These are phyloP conservation scores for Raffaelea albimanens DNA, from an alignment of 2,329 filamentous ascomycete species.

Conservation along the genomic window DNA sequence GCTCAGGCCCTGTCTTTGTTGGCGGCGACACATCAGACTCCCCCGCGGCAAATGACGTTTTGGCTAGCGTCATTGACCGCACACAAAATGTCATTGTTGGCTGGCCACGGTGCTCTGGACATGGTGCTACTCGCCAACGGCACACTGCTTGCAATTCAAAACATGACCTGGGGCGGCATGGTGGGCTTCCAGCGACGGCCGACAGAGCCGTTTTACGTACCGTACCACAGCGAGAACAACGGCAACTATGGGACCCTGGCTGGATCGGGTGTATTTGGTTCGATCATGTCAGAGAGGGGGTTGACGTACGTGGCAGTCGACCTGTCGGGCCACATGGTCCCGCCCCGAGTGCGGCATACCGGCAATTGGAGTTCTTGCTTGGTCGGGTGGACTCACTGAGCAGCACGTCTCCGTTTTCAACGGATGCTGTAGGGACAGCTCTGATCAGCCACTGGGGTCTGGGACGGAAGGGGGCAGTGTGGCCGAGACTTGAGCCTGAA, in stretches of 20 bases:
- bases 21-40: conserved; percentile 39
- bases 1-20: conserved; percentile 32
- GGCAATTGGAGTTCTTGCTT: conserved; percentile 67
- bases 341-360: conserved; percentile 58
- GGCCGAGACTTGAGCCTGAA: neutral
- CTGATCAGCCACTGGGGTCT: neutral
- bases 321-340: conserved; percentile 57
- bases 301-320: conserved; percentile 61
- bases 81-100: conserved; percentile 66
- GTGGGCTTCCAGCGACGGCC: conserved; percentile 60
- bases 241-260: conserved; percentile 18
- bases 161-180: conserved; percentile 68
- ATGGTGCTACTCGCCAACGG: conserved; percentile 60
- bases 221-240: conserved; percentile 41
- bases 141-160: conserved; percentile 63
- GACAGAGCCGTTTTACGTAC: conserved; percentile 56
- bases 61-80: conserved; percentile 64
- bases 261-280: conserved; percentile 55
- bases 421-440: conserved; percentile 13
- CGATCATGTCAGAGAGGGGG: conserved; percentile 62
- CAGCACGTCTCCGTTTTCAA: conserved; percentile 36
- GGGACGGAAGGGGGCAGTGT: neutral
- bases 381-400: conserved; percentile 42
- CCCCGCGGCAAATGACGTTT: conserved; percentile 44
- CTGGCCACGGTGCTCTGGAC: conserved; percentile 64